A percentile compares a stretch with the other conserved stretches of the same genome.
These are phyloP conservation scores for Guadua angustifolia DNA, from an alignment of 176 grass and related monocot species.

Conservation along the genomic window DNA sequence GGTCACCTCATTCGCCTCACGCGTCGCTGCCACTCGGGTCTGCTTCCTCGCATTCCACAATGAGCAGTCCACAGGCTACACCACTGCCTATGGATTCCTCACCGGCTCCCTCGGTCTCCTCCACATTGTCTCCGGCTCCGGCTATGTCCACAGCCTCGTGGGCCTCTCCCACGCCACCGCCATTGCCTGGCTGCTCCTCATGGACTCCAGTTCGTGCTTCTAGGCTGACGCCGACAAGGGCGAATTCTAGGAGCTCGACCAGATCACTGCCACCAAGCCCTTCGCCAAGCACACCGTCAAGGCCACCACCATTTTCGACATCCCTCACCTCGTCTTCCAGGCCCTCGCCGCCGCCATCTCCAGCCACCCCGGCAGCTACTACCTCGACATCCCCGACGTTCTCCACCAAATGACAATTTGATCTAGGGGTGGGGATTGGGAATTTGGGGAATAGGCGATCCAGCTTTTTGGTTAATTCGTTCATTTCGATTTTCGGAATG, in stretches of 20 bases:
- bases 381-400: conserved; percentile 91
- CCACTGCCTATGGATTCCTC: conserved; percentile 84
- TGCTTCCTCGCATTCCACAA: conserved; percentile 94
- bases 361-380: conserved; percentile 78
- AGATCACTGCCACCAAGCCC: conserved; percentile 75
- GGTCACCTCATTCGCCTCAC: conserved; percentile 81
- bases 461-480: too few species aligned
- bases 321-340: conserved; percentile 72
- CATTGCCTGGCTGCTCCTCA: conserved; percentile 84
- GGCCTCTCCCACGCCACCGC: conserved; percentile 84
- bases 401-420: conserved; percentile 62
- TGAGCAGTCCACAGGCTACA: conserved; percentile 84
- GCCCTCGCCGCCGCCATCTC: conserved; percentile 59
- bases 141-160: conserved; percentile 85
- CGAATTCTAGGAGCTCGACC: conserved; percentile 97
- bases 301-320: conserved; percentile 58
- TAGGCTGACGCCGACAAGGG: conserved; percentile 76
- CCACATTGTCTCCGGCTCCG: conserved; percentile 89
- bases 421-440: too few species aligned
- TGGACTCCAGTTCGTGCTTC: conserved; percentile 89
- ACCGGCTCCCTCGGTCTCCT: conserved; percentile 68
- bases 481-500: too few species aligned
- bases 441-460: too few species aligned
- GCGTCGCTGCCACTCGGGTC: conserved; percentile 64
- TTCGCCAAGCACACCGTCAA: conserved; percentile 81